Base-by-base conservation (phyloP, 257 asterid genomes). In the Voacanga thouarsii region DNA sequence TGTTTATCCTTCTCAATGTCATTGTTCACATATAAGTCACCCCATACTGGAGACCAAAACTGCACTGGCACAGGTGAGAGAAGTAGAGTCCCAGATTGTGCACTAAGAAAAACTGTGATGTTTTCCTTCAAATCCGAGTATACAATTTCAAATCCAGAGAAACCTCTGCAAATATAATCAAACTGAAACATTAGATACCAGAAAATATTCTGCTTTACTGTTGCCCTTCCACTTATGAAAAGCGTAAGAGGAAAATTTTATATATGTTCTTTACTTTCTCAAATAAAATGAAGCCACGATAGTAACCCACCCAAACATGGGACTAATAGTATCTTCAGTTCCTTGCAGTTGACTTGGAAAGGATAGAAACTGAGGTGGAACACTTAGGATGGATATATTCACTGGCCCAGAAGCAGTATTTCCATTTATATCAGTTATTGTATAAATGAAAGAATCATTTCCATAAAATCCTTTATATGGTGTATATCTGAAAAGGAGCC, bases 391-490 rank as follows among this genome's bases (percentile, higher is more conserved):
- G 1, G 80, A 89, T 57, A 95, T 65, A 81, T 90, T 81, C 78
- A 91, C 98, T 23, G 77, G 43, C 60, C 91, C 99, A 33, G 94
- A 91, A 61, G 96, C 98, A 71, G 78, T 71, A 83, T 95, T 93
- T n/a, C 92, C 91, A 51, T 95, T 93, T 67, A 80, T 72, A 74
- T 95, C 98, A 2, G 86, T 69, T 56, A 95, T 85, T 44, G 88
- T 83, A 77, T 93, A 95, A 7, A 82, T 60, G 86, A 95, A 95
- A 30, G 87, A 86, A 84, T 95, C 98, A 50, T 85, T 89, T 80
- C 99, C 98, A 24, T 84, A 82, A 85, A 82, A 90, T 51, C 94
- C 93, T 82, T 85, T 87, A 81, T 87, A 87, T 0, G 99, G 98
- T 12, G 98, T 95, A 78, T 93, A 95, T 81, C 96, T 81, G 72